Base-by-base conservation (phyloP, 2,329 filamentous ascomycete species). In the Plenodomus biglobosus region DNA sequence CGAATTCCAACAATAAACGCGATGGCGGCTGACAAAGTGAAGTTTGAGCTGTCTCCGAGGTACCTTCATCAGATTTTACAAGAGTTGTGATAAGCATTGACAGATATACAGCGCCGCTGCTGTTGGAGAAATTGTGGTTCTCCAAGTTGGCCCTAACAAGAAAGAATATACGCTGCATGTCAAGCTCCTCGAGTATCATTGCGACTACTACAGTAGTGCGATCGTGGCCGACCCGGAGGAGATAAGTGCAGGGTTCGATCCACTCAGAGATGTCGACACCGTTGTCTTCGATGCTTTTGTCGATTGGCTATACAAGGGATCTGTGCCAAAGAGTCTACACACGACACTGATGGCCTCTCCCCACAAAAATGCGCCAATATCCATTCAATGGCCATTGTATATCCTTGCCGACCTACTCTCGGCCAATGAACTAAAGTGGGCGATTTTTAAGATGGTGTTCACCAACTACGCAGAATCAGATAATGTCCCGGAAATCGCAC, bases 111-210 rank as follows among this genome's bases (percentile, higher is more conserved):
- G 27, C 15, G 11, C 13, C 8, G 34, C 22, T 39, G 32, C 40
- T 11, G 24, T 8, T 8, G 24, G 22, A 8, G 13, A 40, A 1
- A 35, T 21, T 6, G n/a, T 42, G 20, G 15, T 50, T 11, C 16
- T 46, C 39, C n/a, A 37, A 3, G 36, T 50, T 4, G 39, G 19
- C 7, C 5, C 10, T 6, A 1, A 40, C 2, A 4, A 19, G 15
- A 50, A 36, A 18, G 13, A 3, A 30, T 42, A 46, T 22, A 42
- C 13, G 1, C 16, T 46, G 3, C 42, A 42, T 18, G 40, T 17
- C 11, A 20, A 30, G n/a, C 38, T 50, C 13, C 21, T 46, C 11
- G 21, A 3, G 1, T 11, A 36, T 2, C 39, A 42, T 13, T 42
- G 30, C 8, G 35, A 8, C 21, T 42, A 27, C 13, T 42, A 46